Evolutionary conservation across 2,329 filamentous ascomycete genomes (phyloP), one percentile per base, ranked within the genome.

Genomic region (Colletotrichum zoysiae): DNA sequence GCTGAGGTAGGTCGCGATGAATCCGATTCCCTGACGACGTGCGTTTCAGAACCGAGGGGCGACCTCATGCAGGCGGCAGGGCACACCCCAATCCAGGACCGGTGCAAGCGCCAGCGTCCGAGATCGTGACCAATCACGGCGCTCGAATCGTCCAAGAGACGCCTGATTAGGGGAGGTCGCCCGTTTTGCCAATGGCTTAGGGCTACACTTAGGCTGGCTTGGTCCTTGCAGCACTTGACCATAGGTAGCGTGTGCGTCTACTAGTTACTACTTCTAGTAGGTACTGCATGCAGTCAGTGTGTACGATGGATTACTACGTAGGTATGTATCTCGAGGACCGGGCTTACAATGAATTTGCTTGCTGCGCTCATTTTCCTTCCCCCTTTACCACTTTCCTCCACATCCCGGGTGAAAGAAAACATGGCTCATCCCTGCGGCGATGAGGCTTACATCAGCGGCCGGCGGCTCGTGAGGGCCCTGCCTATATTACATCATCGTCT

Each of bases 11-110:
- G 65, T 56, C 55, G 42, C 40, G 70, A 73, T 73, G 70, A 73
- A 70, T 73, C 70, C 55, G 35, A 64, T 61, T 73, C 70, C 70
- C 70, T 66, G 70, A 73, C 70, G 57, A 61, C 38, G 42, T 63
- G 60, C 48, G 70, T 73, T 73, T 73, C 70, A 73, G 70, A 62
- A 48, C 30, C 67, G 50, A 73, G 70, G 70, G 67, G 66, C 67
- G 56, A 14, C 57, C 42, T 70, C 66, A 71, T 71, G 67, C 62
- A 61, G 67, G 60, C 61, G 56, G 56, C 59, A 42, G 26, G 46
- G 60, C 70, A 71, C 70, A 60, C 67, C 33, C 70, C 70, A 73
- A 20, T 2, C 30, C 33, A 20, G 58, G 61, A 38, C 55, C 70
- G 53, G 61, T 67, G 70, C 70, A 44, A 57, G 42, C 55, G 58